These are phyloP conservation scores for Naematelia encephala DNA, from an alignment of 768 basidiomycete species.

Conservation along the genomic window DNA sequence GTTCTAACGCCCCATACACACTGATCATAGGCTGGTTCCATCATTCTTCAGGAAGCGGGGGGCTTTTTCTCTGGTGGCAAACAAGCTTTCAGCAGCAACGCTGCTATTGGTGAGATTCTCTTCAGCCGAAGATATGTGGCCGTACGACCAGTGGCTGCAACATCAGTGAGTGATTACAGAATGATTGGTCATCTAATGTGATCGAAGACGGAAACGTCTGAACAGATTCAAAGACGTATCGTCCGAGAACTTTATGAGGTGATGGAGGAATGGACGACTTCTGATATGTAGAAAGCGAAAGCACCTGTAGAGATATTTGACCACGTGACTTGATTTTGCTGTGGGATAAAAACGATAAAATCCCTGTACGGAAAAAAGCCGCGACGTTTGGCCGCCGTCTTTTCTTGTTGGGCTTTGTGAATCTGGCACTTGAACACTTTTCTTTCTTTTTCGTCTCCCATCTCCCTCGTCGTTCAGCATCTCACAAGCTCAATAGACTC, in stretches of 20 bases:
- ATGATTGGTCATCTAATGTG: background rate
- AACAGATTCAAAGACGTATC: slow-evolving; percentile 71
- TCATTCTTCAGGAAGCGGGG: slow-evolving; percentile 87
- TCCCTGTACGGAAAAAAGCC: background rate
- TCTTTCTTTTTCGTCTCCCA: background rate
- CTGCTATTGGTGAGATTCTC: slow-evolving; percentile 40
- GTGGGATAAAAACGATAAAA: background rate
- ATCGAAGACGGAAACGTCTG: slow-evolving; percentile 60
- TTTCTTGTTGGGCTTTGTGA: background rate
- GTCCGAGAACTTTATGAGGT: slow-evolving; percentile 73
- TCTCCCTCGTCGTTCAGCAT: background rate
- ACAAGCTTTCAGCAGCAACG: slow-evolving; percentile 49
- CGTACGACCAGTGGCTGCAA: slow-evolving; percentile 42
- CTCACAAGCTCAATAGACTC: background rate
- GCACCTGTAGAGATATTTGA: no score
- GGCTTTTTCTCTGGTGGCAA: slow-evolving; percentile 69
- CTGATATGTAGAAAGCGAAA: slow-evolving; percentile 10
- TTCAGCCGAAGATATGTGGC: slow-evolving; percentile 48
- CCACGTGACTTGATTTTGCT: background rate
- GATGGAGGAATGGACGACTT: slow-evolving; percentile 27
- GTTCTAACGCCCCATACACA: slow-evolving; percentile 35
- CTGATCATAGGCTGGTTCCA: slow-evolving; percentile 64
- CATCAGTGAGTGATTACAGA: slow-evolving; percentile 21
- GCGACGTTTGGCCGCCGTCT: background rate
- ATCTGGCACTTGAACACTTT: background rate